Percentiles rank a stretch among this genome's conserved stretches.
These are phyloP conservation scores for Neurospora sp. DNA, from an alignment of 495 filamentous ascomycete species.

Conservation along the genomic window DNA sequence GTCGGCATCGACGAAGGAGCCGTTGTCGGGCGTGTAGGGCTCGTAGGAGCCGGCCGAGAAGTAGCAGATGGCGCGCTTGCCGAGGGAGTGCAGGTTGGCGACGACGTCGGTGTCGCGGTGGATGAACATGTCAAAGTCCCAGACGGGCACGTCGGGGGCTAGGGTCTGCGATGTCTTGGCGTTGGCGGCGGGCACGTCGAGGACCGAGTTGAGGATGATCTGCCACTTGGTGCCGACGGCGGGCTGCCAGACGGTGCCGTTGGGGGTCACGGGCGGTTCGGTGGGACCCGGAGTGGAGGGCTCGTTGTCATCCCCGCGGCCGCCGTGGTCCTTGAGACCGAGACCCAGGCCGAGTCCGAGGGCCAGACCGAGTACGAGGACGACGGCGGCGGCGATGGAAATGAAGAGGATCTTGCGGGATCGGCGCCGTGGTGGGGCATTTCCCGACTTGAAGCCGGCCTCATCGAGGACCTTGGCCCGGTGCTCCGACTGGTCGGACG, in stretches of 20 bases:
- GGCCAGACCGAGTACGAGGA: conserved; percentile 6
- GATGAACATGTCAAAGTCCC: conserved; percentile 20
- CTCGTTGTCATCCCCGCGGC: neutral
- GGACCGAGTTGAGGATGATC: conserved; percentile 21
- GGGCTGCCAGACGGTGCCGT: conserved; percentile 12
- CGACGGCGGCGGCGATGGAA: conserved; percentile 1
- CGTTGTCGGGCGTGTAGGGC: conserved; percentile 45
- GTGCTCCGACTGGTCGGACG: neutral
- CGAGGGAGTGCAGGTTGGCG: conserved; percentile 14
- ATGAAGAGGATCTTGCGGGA: conserved; percentile 6
- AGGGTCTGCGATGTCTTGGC: conserved; percentile 4
- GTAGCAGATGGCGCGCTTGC: conserved; percentile 54
- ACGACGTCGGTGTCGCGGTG: conserved; percentile 15
- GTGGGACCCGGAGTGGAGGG: conserved; percentile 2
- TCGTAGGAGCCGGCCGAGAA: conserved; percentile 57
- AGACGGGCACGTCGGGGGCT: conserved; percentile 19
- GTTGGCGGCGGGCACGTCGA: conserved; percentile 22
- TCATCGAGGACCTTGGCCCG: neutral
- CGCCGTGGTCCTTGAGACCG: conserved; percentile 6
- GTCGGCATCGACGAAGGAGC: conserved; percentile 40
- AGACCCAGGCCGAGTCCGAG: conserved; percentile 15
- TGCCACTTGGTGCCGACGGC: conserved; percentile 14
- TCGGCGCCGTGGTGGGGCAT: conserved; percentile 2
- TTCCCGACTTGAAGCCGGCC: neutral
- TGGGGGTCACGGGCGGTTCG: neutral